These are phyloP conservation scores for Backusella parvicylindrica DNA, from an alignment of 192 early-diverging fungal genomes.

Conservation along the genomic window DNA sequence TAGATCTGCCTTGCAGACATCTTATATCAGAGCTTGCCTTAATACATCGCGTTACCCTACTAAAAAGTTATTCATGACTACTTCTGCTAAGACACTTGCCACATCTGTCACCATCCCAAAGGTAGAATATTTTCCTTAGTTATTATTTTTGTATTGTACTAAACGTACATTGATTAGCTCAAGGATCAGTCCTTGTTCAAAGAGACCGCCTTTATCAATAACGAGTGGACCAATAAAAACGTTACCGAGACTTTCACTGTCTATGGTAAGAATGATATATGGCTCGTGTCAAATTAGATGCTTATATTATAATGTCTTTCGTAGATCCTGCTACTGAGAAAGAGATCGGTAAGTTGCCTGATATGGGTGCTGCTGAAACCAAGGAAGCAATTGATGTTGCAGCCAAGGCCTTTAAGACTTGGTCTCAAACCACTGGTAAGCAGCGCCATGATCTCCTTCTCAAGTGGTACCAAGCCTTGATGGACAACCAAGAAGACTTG, in stretches of 20 bases:
- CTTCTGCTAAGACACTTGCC: not conserved
- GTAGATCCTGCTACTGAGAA: conserved; percentile 61
- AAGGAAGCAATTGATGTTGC: conserved; percentile 57
- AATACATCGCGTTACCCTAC: conserved; percentile 9
- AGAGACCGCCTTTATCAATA: conserved; percentile 52
- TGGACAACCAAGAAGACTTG: conserved; percentile 70
- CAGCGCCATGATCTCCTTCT: conserved; percentile 54
- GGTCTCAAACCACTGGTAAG: conserved; percentile 62
- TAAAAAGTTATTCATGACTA: not conserved
- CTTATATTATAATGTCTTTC: not conserved
- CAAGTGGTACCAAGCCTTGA: conserved; percentile 62
- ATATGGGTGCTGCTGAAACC: conserved; percentile 62
- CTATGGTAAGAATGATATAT: conserved; percentile 34
- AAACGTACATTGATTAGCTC: conserved; percentile 38
- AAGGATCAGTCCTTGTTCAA: conserved; percentile 58
- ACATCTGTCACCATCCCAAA: conserved; percentile 9
- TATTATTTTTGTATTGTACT: not conserved
- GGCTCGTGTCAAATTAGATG: not conserved
- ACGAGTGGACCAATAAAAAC: conserved; percentile 48
- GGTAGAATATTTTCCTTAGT: not conserved
- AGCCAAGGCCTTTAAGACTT: conserved; percentile 50
- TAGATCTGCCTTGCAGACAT: not conserved
- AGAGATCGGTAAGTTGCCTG: conserved; percentile 59
- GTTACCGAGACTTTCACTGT: conserved; percentile 48
- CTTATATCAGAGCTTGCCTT: conserved; percentile 9